A percentile compares a stretch with the other conserved stretches of the same genome.
These are phyloP conservation scores for Artomyces pyxidatus DNA, from an alignment of 768 basidiomycete species.

Conservation along the genomic window DNA sequence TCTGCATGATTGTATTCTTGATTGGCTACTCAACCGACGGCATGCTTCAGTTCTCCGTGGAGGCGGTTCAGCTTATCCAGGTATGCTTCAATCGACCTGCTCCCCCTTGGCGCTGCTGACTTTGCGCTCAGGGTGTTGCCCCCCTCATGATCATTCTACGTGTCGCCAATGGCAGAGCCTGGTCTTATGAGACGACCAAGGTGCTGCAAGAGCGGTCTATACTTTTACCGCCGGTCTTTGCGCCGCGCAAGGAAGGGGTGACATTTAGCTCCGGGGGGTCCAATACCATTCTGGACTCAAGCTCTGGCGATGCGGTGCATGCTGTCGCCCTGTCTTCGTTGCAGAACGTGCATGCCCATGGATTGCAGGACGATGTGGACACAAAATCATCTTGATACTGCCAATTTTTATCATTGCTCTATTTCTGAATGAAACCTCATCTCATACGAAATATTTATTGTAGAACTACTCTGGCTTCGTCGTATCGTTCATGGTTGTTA, in stretches of 20 bases:
- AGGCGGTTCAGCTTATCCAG: slow-evolving; percentile 4
- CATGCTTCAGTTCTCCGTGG: slow-evolving; percentile 5
- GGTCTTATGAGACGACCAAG: slow-evolving; percentile 7
- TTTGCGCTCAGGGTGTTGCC: slow-evolving; percentile 9
- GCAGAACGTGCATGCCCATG: too few species aligned
- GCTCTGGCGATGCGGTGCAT: too few species aligned
- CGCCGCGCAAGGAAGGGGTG: neutral
- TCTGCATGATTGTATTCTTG: slow-evolving; percentile 6
- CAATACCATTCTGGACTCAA: too few species aligned
- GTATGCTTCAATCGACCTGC: neutral
- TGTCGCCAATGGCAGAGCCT: slow-evolving; percentile 12
- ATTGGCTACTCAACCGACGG: slow-evolving; percentile 2
- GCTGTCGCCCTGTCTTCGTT: too few species aligned
- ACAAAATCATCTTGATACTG: too few species aligned
- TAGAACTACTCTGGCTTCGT: too few species aligned
- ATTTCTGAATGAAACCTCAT: too few species aligned
- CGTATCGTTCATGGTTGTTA: too few species aligned
- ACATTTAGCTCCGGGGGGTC: too few species aligned
- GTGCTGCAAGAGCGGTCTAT: neutral
- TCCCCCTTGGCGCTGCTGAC: neutral
- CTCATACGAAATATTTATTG: too few species aligned
- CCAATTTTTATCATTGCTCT: too few species aligned
- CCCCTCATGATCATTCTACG: slow-evolving; percentile 8
- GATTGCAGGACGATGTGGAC: too few species aligned
- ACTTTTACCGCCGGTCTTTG: neutral